These are phyloP conservation scores for Wickerhamiella pararugosa DNA, from an alignment of 1,139 yeast species.

Conservation along the genomic window DNA sequence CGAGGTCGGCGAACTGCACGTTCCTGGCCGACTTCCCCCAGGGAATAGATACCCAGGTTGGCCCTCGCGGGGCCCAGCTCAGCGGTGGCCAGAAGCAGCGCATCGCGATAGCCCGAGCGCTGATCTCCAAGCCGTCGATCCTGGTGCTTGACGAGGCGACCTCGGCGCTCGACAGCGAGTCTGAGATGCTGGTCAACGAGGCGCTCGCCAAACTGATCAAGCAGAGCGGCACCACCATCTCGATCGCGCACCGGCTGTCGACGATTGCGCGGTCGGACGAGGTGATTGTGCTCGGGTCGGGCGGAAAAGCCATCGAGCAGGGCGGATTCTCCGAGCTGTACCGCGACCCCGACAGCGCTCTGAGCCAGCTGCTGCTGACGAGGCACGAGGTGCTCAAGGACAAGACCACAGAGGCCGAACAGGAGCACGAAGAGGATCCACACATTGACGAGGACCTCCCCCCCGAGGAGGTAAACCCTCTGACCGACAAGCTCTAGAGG, in stretches of 20 bases:
- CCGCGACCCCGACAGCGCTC: constrained; percentile 45
- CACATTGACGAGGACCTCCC: constrained; percentile 8
- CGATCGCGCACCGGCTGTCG: constrained; percentile 84
- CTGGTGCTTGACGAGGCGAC: constrained; percentile 71
- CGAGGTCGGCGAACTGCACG: constrained; percentile 64
- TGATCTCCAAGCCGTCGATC: constrained; percentile 57
- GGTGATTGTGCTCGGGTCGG: constrained; percentile 59
- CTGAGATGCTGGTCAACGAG: constrained; percentile 68
- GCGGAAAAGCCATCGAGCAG: constrained; percentile 73
- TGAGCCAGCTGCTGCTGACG: constrained; percentile 43
- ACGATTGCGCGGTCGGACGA: constrained; percentile 78
- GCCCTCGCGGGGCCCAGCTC: constrained; percentile 73
- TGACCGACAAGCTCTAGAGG: neutral
- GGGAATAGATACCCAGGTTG: constrained; percentile 70
- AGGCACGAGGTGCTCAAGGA: neutral
- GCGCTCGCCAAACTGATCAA: constrained; percentile 49
- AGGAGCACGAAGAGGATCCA: constrained; percentile 6
- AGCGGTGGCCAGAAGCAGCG: constrained; percentile 86
- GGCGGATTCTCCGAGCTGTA: constrained; percentile 57
- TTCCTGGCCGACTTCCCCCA: constrained; percentile 65
- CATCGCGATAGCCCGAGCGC: constrained; percentile 68
- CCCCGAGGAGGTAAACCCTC: constrained; percentile 6
- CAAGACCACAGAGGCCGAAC: constrained; percentile 5
- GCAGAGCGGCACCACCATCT: constrained; percentile 59
- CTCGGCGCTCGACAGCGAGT: constrained; percentile 69